phyloP scores from a whole-genome alignment of 2,329 filamentous ascomycete species.

The Clonostachys sp. region DNA sequence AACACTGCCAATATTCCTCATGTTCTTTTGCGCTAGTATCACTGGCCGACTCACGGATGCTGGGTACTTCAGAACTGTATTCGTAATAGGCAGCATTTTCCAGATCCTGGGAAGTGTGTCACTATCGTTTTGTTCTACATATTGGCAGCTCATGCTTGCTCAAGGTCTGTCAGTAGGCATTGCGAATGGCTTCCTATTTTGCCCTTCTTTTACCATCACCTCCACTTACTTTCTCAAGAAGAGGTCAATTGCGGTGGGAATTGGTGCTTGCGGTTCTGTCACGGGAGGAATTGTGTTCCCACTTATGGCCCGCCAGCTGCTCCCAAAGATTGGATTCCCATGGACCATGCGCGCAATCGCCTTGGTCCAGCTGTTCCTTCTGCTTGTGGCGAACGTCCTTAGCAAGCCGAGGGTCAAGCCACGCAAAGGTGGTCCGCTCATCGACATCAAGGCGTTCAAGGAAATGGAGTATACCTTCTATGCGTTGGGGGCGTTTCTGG shows the following conservation, averaged over 20 bases:
- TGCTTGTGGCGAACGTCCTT: conserved; percentile 21
- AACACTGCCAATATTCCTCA: conserved; percentile 37
- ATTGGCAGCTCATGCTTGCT: conserved; percentile 42
- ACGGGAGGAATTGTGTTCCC: conserved; percentile 46
- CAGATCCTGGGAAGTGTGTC: conserved; percentile 39
- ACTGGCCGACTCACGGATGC: conserved; percentile 35
- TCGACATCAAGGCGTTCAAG: conserved; percentile 46
- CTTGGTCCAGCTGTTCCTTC: conserved; percentile 10
- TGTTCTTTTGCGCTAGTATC: conserved; percentile 32
- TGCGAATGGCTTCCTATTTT: conserved; percentile 49
- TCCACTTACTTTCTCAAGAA: conserved; percentile 35
- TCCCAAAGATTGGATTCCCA: conserved; percentile 11
- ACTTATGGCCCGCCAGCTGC: conserved; percentile 12
- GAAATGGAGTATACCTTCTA: conserved; percentile 34
- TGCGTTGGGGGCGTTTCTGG: conserved; percentile 17
- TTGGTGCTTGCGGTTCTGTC: conserved; percentile 53
- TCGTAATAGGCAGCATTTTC: conserved; percentile 29
- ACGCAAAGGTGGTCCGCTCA: conserved; percentile 40
- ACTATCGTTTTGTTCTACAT: conserved; percentile 33
- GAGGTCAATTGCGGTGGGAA: conserved; percentile 50
- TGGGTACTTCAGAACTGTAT: conserved; percentile 26
- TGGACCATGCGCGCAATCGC: conserved; percentile 39
- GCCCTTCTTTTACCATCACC: conserved; percentile 46
- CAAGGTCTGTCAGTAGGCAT: conserved; percentile 55
- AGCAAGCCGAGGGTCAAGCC: conserved; percentile 43